Conservation (phyloP, 805 yeast genomes). For the Candida tibetensis region DNA sequence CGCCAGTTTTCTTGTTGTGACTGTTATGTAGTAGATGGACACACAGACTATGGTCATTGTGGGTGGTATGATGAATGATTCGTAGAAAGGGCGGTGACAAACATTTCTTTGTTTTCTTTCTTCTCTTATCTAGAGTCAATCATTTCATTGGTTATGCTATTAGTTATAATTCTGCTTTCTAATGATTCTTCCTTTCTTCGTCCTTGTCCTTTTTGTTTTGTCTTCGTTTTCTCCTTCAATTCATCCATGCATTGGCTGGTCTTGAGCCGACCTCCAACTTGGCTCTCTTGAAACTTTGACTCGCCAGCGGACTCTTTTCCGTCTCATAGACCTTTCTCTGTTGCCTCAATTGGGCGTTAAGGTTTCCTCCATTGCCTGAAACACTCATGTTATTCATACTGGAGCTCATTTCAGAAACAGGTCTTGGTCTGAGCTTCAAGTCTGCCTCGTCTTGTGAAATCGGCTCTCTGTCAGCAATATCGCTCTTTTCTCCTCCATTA, state of each 20-base stretch:
- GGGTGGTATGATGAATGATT: too few species aligned
- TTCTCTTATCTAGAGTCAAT: too few species aligned
- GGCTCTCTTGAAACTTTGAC: conserved; percentile 14
- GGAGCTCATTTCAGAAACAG: conserved; percentile 14
- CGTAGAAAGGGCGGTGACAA: too few species aligned
- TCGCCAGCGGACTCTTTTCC: conserved; percentile 15
- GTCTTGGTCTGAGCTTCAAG: conserved; percentile 25
- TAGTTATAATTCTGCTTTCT: too few species aligned
- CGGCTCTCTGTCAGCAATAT: neutral
- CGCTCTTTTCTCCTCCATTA: conserved; percentile 42
- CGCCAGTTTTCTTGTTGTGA: too few species aligned
- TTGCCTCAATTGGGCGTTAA: conserved; percentile 26
- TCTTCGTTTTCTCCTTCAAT: neutral
- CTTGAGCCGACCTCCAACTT: conserved; percentile 4
- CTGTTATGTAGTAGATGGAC: too few species aligned
- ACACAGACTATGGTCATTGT: too few species aligned
- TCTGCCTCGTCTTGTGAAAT: conserved; percentile 24
- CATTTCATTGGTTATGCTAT: too few species aligned
- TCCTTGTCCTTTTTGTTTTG: too few species aligned
- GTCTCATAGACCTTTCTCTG: conserved; percentile 25
- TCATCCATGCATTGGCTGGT: conserved; percentile 5
- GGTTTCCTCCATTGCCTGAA: conserved; percentile 24
- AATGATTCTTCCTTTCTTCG: too few species aligned
- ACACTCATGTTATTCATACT: conserved; percentile 5
- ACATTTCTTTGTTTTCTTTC: too few species aligned